phyloP scores from a whole-genome alignment of 371 early-diverging fungal genomes.

The Scutellospora calospora region DNA sequence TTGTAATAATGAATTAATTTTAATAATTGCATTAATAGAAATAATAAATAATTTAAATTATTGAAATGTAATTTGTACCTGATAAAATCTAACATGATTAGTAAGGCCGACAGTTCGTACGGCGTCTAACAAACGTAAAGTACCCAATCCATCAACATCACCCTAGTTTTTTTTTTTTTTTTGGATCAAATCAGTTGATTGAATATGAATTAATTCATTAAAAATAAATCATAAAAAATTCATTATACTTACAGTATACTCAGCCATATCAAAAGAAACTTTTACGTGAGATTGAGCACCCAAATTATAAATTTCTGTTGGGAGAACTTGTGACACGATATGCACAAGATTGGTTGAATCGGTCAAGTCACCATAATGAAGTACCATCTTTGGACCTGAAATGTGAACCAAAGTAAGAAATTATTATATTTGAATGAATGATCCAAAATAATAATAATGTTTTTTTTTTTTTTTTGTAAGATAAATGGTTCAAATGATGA shows the following conservation, averaged over 20 bases:
- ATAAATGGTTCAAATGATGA: too few species aligned
- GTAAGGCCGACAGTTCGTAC: conserved; percentile 82
- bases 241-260: conserved; percentile 67
- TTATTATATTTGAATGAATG: neutral
- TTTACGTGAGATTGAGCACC: conserved; percentile 82
- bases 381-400: conserved; percentile 79
- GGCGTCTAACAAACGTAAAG: conserved; percentile 83
- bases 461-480: too few species aligned
- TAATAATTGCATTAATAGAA: neutral
- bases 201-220: too few species aligned
- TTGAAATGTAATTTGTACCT: conserved; percentile 50
- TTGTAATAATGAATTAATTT: neutral
- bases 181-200: too few species aligned
- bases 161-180: too few species aligned
- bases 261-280: conserved; percentile 91
- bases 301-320: conserved; percentile 84
- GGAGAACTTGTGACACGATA: conserved; percentile 79
- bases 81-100: conserved; percentile 81
- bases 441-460: neutral
- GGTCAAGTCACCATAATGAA: conserved; percentile 89
- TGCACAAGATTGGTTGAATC: conserved; percentile 84
- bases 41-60: neutral
- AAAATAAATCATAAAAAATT: neutral
- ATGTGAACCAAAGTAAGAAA: neutral
- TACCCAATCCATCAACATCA: conserved; percentile 87